Evolutionary conservation across 1,284 basidiomycete species (phyloP).

Genomic region (Cryptococcus jaspeensis): DNA sequence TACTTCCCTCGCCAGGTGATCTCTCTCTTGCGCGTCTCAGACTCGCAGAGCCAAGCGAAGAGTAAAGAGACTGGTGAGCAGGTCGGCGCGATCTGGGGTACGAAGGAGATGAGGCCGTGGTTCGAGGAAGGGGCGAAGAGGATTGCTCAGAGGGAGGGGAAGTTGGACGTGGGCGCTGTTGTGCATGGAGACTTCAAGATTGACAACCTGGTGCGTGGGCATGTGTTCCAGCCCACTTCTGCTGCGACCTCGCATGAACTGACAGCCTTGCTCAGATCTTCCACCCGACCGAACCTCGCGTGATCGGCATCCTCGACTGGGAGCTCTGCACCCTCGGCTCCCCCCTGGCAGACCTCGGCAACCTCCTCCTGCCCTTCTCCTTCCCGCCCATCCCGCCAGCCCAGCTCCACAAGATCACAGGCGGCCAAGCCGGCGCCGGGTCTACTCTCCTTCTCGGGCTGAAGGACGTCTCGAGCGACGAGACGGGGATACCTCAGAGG

Average conservation of each 20-base stretch:
- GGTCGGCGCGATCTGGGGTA: constrained; percentile 56
- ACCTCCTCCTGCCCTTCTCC: constrained; percentile 81
- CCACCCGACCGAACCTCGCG: constrained; percentile 84
- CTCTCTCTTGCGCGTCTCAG: constrained; percentile 71
- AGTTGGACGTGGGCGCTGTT: constrained; percentile 60
- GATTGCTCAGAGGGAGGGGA: constrained; percentile 69
- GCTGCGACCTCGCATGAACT: too few relatives aligned
- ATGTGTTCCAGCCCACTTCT: not conserved
- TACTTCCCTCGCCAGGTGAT: constrained; percentile 94
- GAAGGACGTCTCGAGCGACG: constrained; percentile 60
- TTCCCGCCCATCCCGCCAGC: constrained; percentile 56
- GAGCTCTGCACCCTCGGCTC: constrained; percentile 90
- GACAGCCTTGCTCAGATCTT: constrained; percentile 62
- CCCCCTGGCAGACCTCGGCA: constrained; percentile 86
- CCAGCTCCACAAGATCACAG: not conserved
- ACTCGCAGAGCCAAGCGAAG: constrained; percentile 68
- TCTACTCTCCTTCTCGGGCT: constrained; percentile 54
- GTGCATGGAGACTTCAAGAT: constrained; percentile 97
- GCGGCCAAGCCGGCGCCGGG: constrained; percentile 29
- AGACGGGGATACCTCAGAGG: constrained; percentile 63
- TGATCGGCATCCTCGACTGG: constrained; percentile 96
- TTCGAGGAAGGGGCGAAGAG: constrained; percentile 59
- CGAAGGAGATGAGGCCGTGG: constrained; percentile 72
- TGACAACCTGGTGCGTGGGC: constrained; percentile 67
- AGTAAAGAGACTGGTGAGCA: constrained; percentile 49